phyloP scores from a whole-genome alignment of 306 rosid species.

The Corylus avellana region DNA sequence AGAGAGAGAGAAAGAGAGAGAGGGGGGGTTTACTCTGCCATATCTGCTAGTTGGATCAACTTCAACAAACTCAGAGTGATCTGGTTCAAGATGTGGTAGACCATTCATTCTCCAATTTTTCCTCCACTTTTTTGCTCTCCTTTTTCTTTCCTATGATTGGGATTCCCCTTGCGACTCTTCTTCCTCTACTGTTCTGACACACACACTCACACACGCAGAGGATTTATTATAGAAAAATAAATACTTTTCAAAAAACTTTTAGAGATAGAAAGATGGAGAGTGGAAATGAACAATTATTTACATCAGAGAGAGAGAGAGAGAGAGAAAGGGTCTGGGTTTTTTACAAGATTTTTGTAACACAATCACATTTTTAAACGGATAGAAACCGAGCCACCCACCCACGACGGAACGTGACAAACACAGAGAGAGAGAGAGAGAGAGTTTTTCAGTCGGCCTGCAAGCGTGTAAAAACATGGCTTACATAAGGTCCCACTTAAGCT shows the following conservation, averaged over 20 bases:
- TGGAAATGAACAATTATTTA: conserved; percentile 18
- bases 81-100: conserved; percentile 51
- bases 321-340: conserved; percentile 2
- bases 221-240: conserved; percentile 23
- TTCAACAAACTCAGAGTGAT: conserved; percentile 71
- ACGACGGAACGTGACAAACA: conserved; percentile 53
- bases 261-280: not conserved
- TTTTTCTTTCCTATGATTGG: conserved; percentile 17
- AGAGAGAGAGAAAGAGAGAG: conserved; percentile 8
- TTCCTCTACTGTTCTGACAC: conserved; percentile 46
- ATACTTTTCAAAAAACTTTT: conserved; percentile 4
- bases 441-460: not conserved
- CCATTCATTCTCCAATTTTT: conserved; percentile 54
- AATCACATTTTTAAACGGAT: conserved; percentile 31
- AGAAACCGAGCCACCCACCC: conserved; percentile 38
- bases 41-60: conserved; percentile 99
- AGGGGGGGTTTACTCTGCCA: conserved; percentile 70
- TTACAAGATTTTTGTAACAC: not conserved
- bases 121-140: conserved; percentile 10
- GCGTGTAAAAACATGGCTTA: not conserved
- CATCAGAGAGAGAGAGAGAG: conserved; percentile 21
- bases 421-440: conserved; percentile 12
- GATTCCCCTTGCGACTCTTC: conserved; percentile 26
- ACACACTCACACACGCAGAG: conserved; percentile 28
- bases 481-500: too few species aligned